Evolutionary conservation across 176 grass and related monocot species (phyloP).

Genomic region (Hyparrhenia diplandra): DNA sequence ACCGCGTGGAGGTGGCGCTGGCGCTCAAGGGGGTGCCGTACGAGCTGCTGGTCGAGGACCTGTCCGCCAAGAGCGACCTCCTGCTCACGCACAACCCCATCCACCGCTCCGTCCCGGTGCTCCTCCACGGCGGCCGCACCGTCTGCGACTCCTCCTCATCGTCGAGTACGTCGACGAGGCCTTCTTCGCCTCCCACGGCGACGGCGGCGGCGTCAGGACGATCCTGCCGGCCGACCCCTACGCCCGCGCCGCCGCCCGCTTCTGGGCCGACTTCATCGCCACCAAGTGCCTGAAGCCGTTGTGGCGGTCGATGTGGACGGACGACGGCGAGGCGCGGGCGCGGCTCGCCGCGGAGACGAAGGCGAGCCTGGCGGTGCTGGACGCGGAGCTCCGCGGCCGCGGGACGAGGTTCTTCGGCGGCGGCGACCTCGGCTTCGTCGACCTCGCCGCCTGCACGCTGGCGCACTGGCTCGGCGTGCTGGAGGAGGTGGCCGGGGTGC

Average conservation of each 20-base stretch:
- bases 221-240: constrained; percentile 25
- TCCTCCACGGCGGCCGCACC: constrained; percentile 31
- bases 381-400: constrained; percentile 6
- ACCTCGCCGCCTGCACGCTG: constrained; percentile 34
- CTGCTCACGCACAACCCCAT: constrained; percentile 26
- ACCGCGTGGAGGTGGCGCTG: constrained; percentile 19
- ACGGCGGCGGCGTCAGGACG: no score
- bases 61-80: constrained; percentile 19
- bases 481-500: constrained; percentile 43
- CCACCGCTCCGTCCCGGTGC: constrained; percentile 27
- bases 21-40: not conserved
- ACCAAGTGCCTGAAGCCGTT: constrained; percentile 22
- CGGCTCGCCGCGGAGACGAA: constrained; percentile 22
- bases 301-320: constrained; percentile 29
- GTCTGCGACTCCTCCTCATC: constrained; percentile 33
- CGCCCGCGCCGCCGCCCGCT: constrained; percentile 35
- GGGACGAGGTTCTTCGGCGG: constrained; percentile 51
- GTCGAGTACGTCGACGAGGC: constrained; percentile 56
- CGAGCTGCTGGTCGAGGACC: constrained; percentile 15
- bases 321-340: constrained; percentile 23
- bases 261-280: constrained; percentile 37
- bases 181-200: no score
- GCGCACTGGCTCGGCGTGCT: constrained; percentile 42
- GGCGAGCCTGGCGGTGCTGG: constrained; percentile 19
- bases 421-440: constrained; percentile 34